These are phyloP conservation scores for Phaeolepiota aurea DNA, from an alignment of 768 basidiomycete genomes.

Conservation along the genomic window DNA sequence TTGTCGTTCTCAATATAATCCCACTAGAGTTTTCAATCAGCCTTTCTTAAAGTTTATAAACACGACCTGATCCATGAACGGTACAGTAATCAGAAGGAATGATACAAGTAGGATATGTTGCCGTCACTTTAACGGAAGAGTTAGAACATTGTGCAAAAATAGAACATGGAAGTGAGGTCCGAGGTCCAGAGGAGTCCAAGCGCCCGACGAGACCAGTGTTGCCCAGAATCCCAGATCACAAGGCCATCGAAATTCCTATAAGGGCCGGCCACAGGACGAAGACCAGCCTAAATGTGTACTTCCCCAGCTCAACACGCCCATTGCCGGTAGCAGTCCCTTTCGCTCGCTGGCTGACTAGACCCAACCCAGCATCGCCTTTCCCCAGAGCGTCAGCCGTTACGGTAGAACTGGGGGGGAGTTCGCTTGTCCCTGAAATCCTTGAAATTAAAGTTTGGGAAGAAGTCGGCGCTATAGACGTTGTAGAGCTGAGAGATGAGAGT, in stretches of 20 bases:
- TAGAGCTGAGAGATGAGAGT: not conserved
- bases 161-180: no score
- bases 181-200: no score
- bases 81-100: no score
- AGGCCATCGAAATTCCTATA: conserved; percentile 47
- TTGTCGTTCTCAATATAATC: no score
- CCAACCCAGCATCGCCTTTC: conserved; percentile 12
- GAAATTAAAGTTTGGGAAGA: not conserved
- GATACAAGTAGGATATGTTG: no score
- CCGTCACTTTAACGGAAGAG: no score
- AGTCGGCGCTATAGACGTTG: no score
- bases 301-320: conserved; percentile 21
- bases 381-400: conserved; percentile 5
- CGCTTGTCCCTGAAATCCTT: conserved; percentile 4
- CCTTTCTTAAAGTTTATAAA: no score
- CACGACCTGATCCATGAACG: no score
- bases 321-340: not conserved
- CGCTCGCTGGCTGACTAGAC: not conserved
- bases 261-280: conserved; percentile 50
- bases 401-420: conserved; percentile 6
- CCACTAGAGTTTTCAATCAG: no score
- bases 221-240: conserved; percentile 26
- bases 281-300: conserved; percentile 35
- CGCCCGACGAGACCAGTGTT: no score
- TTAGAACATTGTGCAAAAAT: no score